Conservation (phyloP, 2,329 filamentous ascomycete genomes). For the Aspergillus pseudoviridinutans region DNA sequence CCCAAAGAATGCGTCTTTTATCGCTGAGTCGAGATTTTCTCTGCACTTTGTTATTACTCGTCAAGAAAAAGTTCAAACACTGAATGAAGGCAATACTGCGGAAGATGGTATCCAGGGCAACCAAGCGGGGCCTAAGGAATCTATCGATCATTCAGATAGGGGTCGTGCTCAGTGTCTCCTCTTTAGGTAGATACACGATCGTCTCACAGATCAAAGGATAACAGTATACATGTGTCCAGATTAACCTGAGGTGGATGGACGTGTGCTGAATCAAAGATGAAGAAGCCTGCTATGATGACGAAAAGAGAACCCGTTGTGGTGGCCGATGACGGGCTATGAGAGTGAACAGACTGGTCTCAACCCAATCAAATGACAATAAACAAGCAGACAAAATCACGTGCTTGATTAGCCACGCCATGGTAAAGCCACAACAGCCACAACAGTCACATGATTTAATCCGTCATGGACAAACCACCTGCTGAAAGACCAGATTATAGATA, state of each 20-base stretch:
- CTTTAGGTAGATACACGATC: neutral
- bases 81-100: constrained; percentile 4
- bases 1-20: neutral
- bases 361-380: neutral
- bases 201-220: neutral
- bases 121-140: constrained; percentile 19
- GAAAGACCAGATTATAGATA: no score
- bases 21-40: neutral
- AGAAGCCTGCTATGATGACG: neutral
- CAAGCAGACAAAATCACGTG: neutral
- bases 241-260: neutral
- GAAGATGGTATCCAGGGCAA: constrained; percentile 38
- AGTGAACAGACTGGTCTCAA: neutral
- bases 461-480: neutral
- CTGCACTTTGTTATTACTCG: constrained; percentile 17
- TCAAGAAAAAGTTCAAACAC: constrained; percentile 7
- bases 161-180: neutral
- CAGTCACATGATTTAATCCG: neutral
- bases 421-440: neutral
- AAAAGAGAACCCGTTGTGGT: neutral
- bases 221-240: neutral
- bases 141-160: neutral
- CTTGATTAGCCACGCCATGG: neutral
- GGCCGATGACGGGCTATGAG: neutral
- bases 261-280: neutral